These are phyloP conservation scores for Hibiscus trionum DNA, from an alignment of 345 rosid genomes.

Conservation along the genomic window DNA sequence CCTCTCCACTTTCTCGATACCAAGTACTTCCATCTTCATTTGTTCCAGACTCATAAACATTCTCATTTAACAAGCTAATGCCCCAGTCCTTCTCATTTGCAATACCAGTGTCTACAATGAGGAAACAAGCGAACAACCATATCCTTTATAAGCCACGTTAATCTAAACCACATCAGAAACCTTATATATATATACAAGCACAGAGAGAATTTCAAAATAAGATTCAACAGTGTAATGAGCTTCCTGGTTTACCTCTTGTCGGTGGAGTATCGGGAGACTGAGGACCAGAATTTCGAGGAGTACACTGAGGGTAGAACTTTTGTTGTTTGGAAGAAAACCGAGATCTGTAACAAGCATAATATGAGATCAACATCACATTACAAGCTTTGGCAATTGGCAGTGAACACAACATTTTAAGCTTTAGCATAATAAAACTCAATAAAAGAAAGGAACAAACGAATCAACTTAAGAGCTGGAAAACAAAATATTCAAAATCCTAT, in stretches of 20 bases:
- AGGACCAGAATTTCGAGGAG: conserved; percentile 77
- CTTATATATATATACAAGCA: neutral
- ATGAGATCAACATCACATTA: neutral
- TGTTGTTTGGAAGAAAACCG: conserved; percentile 62
- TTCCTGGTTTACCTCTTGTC: conserved; percentile 56
- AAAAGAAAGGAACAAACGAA: neutral
- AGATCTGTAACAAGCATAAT: conserved; percentile 36
- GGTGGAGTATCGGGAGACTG: conserved; percentile 92
- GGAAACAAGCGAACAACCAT: conserved; percentile 4
- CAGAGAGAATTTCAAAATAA: neutral
- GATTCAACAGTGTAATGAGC: neutral
- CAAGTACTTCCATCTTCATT: conserved; percentile 93
- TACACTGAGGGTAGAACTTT: conserved; percentile 72
- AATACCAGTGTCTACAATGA: conserved; percentile 79
- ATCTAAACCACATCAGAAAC: neutral
- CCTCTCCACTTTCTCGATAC: conserved; percentile 88
- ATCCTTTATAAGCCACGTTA: neutral
- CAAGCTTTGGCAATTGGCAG: neutral
- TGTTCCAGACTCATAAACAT: conserved; percentile 68
- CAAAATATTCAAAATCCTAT: neutral
- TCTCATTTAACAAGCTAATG: conserved; percentile 68
- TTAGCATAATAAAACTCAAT: neutral
- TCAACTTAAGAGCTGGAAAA: neutral
- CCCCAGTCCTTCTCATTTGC: conserved; percentile 99
- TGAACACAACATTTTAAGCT: neutral